Base-by-base conservation (phyloP, 768 basidiomycete species). In the Leucocoprinus leucothites region DNA sequence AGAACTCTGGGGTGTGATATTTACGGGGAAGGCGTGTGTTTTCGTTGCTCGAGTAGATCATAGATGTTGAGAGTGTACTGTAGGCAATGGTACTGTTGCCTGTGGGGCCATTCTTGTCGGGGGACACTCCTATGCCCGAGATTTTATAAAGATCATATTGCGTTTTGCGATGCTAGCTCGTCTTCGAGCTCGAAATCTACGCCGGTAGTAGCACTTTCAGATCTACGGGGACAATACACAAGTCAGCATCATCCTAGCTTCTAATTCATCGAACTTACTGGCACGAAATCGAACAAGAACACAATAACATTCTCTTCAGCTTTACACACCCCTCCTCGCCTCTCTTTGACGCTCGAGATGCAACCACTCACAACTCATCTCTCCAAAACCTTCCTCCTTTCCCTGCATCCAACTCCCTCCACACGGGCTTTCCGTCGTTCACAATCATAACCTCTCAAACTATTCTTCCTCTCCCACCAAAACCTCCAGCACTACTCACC, bases 81-180 rank as follows among this genome's bases (percentile, higher is more conserved):
- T 63, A 96, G 93, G 87, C 89, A 2, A 86, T 89, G 0, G 65
- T 98, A 8, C 72, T 98, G 16, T 76, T 98, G 1, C 95, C 95
- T 1, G 67, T 82, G 2, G 87, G 89, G 48, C 75, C 79, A 42
- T 64, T 72, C 4, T 73, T 80, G 2, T 66, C 76, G 25, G 73
- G 79, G 18, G 79, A 82, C 14, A 74, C 74, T 46, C 76, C 92
- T 50, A 88, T 87, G 0, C 70, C 84, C 0, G 87, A 92, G 2
- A n/a, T 85, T 94, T 54, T 73, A 97, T 28, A 84, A 82, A 64
- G 94, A 97, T 63, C 96, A 99, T 65, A 68, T 96, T 54, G 72
- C 83, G 28, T 75, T 93, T 28, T 84, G 78, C 61, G 83, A 89
- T 49, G 74, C 73, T 1, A 64, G 75, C 14, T 71, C 79, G 1